Evolutionary conservation across 1,284 basidiomycete species (phyloP), one percentile per base, ranked within the genome.

Genomic region (Cerioporus squamosus): DNA sequence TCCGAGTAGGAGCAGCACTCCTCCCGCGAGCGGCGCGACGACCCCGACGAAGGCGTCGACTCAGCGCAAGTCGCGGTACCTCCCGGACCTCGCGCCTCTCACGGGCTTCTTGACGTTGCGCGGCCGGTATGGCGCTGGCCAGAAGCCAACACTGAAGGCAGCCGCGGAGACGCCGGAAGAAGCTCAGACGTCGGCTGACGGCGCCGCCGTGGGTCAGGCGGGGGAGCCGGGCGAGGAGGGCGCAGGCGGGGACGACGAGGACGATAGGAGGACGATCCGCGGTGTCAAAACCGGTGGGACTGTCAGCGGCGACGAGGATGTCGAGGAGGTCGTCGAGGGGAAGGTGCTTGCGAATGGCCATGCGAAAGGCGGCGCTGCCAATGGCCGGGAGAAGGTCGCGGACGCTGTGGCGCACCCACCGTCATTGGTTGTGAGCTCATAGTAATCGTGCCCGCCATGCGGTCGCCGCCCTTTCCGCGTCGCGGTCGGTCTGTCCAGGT

Each of bases 221-320:
- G 69, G 62, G 40, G 69, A 65, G 33, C 53, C 38, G 10, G 61
- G 39, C 36, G 53, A 57, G 17, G 45, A 38, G 7, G 53, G 48
- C 7, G 63, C 49, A 42, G 44, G 31, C 26, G 67, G 50, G 20
- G 70, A 72, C 51, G 72, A 72, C 59, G 84, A 86, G 22, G 83
- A 84, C 51, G 86, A 89, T 71, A 75, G 84, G 57, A 77, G 77
- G 60, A 88, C 87, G 14, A 85, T 89, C 66, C 81, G 82, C 2
- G 70, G 57, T 38, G 61, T 53, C 46, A 58, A 55, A 24, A 55
- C 57, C 29, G 80, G 75, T 1, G 73, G 76, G 56, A 69, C 67
- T 42, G 60, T 50, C 23, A 42, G n/a, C n/a, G 38, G 38, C 24
- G 81, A 77, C 1, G 74, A 77, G 61, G 70, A 67, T 39, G 46